Base-by-base conservation (phyloP, 257 asterid species). In the Echites panduratus region DNA sequence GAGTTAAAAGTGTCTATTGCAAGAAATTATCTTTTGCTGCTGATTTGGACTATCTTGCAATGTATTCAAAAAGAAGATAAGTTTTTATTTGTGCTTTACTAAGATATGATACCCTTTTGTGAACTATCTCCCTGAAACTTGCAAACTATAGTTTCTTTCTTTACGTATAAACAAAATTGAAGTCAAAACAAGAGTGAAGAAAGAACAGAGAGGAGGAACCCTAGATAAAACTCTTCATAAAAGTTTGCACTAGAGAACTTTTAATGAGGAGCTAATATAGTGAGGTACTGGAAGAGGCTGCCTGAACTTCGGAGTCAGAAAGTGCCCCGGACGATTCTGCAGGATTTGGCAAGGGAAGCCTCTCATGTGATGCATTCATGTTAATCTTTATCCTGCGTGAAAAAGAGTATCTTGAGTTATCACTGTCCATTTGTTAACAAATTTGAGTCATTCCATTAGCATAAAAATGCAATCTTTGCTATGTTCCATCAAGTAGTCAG, bases 301-400 rank as follows among this genome's bases (percentile, higher is more conserved):
- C 49, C 54, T 69, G 79, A 79, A 50, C 73, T 56, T 72, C 75
- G 10, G 84, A 35, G 75, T 73, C 73, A 54, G 85, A 66, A 78
- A 68, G 65, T 64, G 63, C 14, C 53, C 40, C 14, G 52, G 78
- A 70, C 48, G 82, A 57, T 73, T 70, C 89, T 35, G 62, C 2
- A 0, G 82, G 49, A 66, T 72, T 77, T 9, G 82, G 40, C 64
- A 68, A 79, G 7, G 82, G 62, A 52, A 82, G 81, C 81, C 84
- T 84, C 35, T 84, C 98, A 66, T 82, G 89, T 19, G 96, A 83
- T 43, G 89, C 88, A 70, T 85, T 86, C 99, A 95, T 95, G 86
- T 92, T 95, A 68, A 95, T 87, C 85, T 85, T 92, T 81, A 95
- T 95, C 95, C 99, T 95, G 97, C 88, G 85, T 67, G 59, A 40